phyloP scores from a whole-genome alignment of 352 stramenopile genomes.

The Thalassiosira exigua region DNA sequence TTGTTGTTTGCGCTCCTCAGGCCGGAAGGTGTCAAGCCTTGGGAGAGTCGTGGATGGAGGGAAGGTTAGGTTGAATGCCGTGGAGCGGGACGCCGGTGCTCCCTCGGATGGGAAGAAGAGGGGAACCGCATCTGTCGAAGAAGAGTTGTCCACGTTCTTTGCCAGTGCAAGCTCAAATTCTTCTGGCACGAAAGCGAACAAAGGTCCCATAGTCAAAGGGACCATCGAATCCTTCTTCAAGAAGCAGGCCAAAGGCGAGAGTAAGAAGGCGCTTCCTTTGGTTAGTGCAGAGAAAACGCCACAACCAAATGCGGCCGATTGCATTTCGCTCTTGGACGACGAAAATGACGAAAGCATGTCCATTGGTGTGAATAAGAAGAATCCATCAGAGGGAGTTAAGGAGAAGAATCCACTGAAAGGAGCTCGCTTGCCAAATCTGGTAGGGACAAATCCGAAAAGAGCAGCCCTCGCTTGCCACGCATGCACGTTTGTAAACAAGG shows the following conservation, averaged over 20 bases:
- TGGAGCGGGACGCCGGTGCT: conserved; percentile 16
- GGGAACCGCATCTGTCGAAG: conserved; percentile 37
- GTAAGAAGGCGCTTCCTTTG: neutral
- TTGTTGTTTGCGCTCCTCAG: no score
- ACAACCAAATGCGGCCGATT: conserved; percentile 20
- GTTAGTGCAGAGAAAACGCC: conserved; percentile 11
- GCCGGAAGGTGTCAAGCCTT: conserved; percentile 72
- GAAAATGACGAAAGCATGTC: conserved; percentile 7
- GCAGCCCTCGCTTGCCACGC: neutral
- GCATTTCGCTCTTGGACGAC: conserved; percentile 50
- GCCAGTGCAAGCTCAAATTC: conserved; percentile 23
- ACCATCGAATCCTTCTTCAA: conserved; percentile 77
- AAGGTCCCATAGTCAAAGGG: conserved; percentile 47
- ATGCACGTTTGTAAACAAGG: conserved; percentile 18
- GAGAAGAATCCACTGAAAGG: no score
- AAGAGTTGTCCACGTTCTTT: conserved; percentile 68
- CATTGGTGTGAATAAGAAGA: neutral
- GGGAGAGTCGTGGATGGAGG: conserved; percentile 74
- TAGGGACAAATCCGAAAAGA: neutral
- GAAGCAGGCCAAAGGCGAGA: conserved; percentile 40
- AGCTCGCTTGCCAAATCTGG: neutral
- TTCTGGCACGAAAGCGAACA: conserved; percentile 19
- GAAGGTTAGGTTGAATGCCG: conserved; percentile 46
- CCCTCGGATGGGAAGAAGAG: conserved; percentile 11
- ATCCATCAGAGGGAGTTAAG: neutral